A percentile compares a stretch with the other conserved stretches of the same genome.
Conservation (phyloP, 192 early-diverging fungal species). For the Backusella sp. region DNA sequence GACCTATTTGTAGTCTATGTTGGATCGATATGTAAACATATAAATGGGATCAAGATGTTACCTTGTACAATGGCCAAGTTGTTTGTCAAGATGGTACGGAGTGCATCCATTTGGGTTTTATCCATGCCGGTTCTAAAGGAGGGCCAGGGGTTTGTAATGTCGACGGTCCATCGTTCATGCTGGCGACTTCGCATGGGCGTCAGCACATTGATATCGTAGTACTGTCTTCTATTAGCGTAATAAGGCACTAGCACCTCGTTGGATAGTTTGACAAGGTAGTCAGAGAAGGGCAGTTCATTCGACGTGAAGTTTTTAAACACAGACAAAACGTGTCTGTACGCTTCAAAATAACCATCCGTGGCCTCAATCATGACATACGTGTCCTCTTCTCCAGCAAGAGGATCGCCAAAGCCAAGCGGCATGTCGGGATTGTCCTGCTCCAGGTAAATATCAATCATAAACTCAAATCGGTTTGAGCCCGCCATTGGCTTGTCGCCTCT, state of each 20-base stretch:
- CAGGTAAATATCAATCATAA: slow-evolving; percentile 27
- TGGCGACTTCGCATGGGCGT: background rate
- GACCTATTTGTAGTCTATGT: slow-evolving; percentile 23
- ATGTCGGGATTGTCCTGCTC: slow-evolving; percentile 28
- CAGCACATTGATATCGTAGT: slow-evolving; percentile 20
- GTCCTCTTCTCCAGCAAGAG: slow-evolving; percentile 5
- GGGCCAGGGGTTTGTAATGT: slow-evolving; percentile 19
- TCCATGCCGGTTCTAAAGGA: slow-evolving; percentile 29
- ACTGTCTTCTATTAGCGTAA: slow-evolving; percentile 31
- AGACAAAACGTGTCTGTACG: slow-evolving; percentile 50
- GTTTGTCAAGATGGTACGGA: slow-evolving; percentile 43
- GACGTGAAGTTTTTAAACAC: slow-evolving; percentile 43
- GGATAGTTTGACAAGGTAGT: slow-evolving; percentile 41
- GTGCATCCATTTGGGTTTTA: slow-evolving; percentile 43
- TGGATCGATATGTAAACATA: too few relatives aligned
- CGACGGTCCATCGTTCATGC: slow-evolving; percentile 5
- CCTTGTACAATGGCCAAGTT: slow-evolving; percentile 51
- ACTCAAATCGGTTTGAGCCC: slow-evolving; percentile 35
- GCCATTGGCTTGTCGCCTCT: slow-evolving; percentile 45
- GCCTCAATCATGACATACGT: slow-evolving; percentile 42
- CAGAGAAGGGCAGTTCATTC: slow-evolving; percentile 38
- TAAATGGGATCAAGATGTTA: background rate
- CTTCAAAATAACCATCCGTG: slow-evolving; percentile 45
- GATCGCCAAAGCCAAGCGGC: slow-evolving; percentile 33
- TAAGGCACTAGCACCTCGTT: slow-evolving; percentile 33